Percentiles rank a stretch among this genome's conserved stretches.
Evolutionary conservation across 768 basidiomycete genomes (phyloP).

Genomic region (Tulasnella sp.): DNA sequence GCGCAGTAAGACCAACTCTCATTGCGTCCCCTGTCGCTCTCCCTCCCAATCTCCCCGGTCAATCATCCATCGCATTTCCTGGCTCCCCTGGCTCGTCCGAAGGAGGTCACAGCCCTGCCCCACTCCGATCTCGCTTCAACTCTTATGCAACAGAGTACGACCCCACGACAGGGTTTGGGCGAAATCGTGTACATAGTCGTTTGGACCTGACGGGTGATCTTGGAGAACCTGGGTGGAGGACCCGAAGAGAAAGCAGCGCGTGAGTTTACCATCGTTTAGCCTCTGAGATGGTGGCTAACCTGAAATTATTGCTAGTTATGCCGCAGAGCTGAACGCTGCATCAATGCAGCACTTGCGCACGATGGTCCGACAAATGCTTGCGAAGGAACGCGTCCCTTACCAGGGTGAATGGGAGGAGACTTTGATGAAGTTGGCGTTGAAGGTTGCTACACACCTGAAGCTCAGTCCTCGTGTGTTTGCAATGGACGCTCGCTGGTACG

Average conservation of each 20-base stretch:
- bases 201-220: constrained; percentile 41
- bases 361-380: constrained; percentile 88
- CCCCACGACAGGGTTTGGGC: constrained; percentile 64
- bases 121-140: constrained; percentile 55
- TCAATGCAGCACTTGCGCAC: constrained; percentile 85
- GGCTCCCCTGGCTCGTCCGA: constrained; percentile 58
- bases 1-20: constrained; percentile 16
- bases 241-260: constrained; percentile 83
- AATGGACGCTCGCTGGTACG: constrained; percentile 90
- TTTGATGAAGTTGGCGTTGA: constrained; percentile 70
- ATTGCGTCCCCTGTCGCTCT: constrained; percentile 21
- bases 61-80: constrained; percentile 74
- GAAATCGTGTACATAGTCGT: constrained; percentile 76
- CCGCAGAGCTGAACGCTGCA: constrained; percentile 72
- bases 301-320: constrained; percentile 45
- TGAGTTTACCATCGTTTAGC: constrained; percentile 36
- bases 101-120: constrained; percentile 49
- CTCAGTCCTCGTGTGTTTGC: constrained; percentile 79
- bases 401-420: constrained; percentile 82
- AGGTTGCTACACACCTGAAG: constrained; percentile 77
- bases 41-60: constrained; percentile 39
- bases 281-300: not conserved
- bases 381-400: constrained; percentile 72
- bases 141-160: constrained; percentile 65
- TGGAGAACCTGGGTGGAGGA: constrained; percentile 75